Evolutionary conservation across 2,329 filamentous ascomycete genomes (phyloP).

Genomic region (Boeremia exigua): DNA sequence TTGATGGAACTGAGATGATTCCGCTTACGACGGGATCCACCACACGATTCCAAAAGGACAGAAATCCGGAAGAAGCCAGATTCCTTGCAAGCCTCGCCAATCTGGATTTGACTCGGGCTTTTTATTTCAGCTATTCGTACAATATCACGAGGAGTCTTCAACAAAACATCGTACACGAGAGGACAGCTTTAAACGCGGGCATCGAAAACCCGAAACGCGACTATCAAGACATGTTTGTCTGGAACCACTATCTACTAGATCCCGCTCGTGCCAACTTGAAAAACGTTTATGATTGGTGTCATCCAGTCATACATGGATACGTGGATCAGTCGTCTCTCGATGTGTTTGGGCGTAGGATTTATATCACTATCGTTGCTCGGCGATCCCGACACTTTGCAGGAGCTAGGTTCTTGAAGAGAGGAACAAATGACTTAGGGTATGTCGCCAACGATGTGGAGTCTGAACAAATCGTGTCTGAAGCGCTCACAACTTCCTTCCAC

Average conservation of each 20-base stretch:
- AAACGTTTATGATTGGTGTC: slow-evolving; percentile 92
- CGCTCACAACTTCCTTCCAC: slow-evolving; percentile 93
- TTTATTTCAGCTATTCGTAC: slow-evolving; percentile 99
- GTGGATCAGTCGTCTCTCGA: slow-evolving; percentile 80
- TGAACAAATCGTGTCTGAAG: slow-evolving; percentile 96
- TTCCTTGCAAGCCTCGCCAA: slow-evolving; percentile 90
- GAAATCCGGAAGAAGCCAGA: slow-evolving; percentile 85
- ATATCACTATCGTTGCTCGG: slow-evolving; percentile 91
- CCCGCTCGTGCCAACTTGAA: slow-evolving; percentile 74
- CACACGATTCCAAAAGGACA: slow-evolving; percentile 75
- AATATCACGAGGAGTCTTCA: slow-evolving; percentile 92
- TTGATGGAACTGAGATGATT: slow-evolving; percentile 91
- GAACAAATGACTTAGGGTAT: slow-evolving; percentile 91
- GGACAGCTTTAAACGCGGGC: slow-evolving; percentile 72
- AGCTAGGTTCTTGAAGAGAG: slow-evolving; percentile 90
- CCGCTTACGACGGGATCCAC: slow-evolving; percentile 76
- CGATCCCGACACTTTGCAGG: slow-evolving; percentile 93
- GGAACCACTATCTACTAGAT: slow-evolving; percentile 88
- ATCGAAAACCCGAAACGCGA: slow-evolving; percentile 66
- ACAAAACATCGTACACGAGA: slow-evolving; percentile 85
- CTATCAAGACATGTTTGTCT: slow-evolving; percentile 96
- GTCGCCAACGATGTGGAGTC: slow-evolving; percentile 99
- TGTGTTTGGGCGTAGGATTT: slow-evolving; percentile 86
- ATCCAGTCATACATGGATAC: slow-evolving; percentile 94
- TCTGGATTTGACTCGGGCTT: slow-evolving; percentile 85